A percentile compares a stretch with the other conserved stretches of the same genome.
phyloP scores from a whole-genome alignment of 164 flowering plant species.

The Nymphaea thermarum region DNA sequence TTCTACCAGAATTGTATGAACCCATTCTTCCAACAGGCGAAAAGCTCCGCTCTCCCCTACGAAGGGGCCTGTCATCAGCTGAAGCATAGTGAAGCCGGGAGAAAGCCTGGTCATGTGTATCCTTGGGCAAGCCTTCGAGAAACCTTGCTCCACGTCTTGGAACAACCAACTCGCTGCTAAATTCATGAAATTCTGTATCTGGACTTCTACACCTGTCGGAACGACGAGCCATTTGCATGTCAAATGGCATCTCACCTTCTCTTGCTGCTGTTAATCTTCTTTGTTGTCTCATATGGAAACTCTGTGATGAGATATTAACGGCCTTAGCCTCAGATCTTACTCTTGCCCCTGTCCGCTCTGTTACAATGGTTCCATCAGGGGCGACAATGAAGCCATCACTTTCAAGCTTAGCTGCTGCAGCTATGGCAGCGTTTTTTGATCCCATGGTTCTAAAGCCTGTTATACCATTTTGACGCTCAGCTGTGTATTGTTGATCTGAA shows the following conservation, averaged over 20 bases:
- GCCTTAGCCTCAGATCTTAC: constrained; percentile 13
- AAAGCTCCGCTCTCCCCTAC: constrained; percentile 26
- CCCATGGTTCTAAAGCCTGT: constrained; percentile 9
- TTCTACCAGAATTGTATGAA: constrained; percentile 11
- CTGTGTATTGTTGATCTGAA: constrained; percentile 15
- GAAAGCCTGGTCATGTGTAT: constrained; percentile 1
- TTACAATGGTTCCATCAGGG: constrained; percentile 15
- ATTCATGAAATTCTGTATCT: constrained; percentile 11
- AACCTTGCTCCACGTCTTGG: constrained; percentile 25
- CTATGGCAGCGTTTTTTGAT: constrained; percentile 12
- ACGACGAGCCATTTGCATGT: constrained; percentile 12
- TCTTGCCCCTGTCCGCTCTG: constrained; percentile 11
- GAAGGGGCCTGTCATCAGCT: constrained; percentile 11
- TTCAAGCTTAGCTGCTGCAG: constrained; percentile 16
- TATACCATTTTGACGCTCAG: constrained; percentile 11
- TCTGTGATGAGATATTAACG: constrained; percentile 17
- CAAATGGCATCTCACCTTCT: constrained; percentile 16
- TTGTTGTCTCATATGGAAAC: constrained; percentile 4
- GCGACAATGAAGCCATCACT: constrained; percentile 21
- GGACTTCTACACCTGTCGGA: constrained; percentile 14
- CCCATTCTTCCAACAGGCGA: constrained; percentile 28
- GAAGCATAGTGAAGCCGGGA: constrained; percentile 6
- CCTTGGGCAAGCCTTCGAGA: constrained; percentile 16
- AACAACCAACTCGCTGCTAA: constrained; percentile 13
- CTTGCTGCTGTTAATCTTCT: constrained; percentile 29